These are phyloP conservation scores for Talaromyces rugulosus DNA, from an alignment of 2,329 filamentous ascomycete species.

Conservation along the genomic window DNA sequence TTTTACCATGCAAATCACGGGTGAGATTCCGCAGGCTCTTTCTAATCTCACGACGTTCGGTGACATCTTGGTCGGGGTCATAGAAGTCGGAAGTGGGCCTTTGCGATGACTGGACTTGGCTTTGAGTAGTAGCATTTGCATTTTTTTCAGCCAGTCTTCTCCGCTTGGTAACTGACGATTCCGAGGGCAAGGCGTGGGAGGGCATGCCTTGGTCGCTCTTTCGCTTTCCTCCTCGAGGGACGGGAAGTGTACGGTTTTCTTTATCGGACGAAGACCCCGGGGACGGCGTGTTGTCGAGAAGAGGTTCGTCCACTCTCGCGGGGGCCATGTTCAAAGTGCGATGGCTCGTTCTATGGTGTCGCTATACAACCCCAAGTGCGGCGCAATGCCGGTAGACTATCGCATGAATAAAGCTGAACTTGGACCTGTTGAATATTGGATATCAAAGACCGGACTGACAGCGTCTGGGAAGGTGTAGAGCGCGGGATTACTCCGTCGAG, in stretches of 20 bases:
- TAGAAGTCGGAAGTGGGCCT: conserved; percentile 51
- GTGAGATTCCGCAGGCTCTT: conserved; percentile 65
- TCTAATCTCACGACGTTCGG: conserved; percentile 68
- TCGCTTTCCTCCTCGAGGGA: conserved; percentile 37
- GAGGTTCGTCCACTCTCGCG: conserved; percentile 1
- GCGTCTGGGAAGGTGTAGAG: not conserved
- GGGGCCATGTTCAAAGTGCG: conserved; percentile 8
- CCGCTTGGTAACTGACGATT: conserved; percentile 38
- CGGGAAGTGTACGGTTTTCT: conserved; percentile 37
- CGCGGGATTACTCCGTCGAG: not conserved
- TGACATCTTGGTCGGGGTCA: conserved; percentile 76
- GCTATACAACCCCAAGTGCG: conserved; percentile 3
- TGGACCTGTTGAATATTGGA: not conserved
- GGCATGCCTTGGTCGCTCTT: conserved; percentile 38
- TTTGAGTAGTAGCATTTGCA: conserved; percentile 22
- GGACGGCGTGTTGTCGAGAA: conserved; percentile 9
- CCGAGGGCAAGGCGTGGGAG: conserved; percentile 28
- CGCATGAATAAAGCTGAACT: not conserved
- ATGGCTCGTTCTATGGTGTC: not conserved
- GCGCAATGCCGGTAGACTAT: not conserved
- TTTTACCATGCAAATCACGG: conserved; percentile 54
- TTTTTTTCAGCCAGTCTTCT: conserved; percentile 36
- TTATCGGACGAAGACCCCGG: conserved; percentile 43
- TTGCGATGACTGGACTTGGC: conserved; percentile 24
- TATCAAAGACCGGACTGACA: not conserved